Evolutionary conservation across 768 basidiomycete species (phyloP), one percentile per base, ranked within the genome.

Genomic region (Mycena vulgaris): DNA sequence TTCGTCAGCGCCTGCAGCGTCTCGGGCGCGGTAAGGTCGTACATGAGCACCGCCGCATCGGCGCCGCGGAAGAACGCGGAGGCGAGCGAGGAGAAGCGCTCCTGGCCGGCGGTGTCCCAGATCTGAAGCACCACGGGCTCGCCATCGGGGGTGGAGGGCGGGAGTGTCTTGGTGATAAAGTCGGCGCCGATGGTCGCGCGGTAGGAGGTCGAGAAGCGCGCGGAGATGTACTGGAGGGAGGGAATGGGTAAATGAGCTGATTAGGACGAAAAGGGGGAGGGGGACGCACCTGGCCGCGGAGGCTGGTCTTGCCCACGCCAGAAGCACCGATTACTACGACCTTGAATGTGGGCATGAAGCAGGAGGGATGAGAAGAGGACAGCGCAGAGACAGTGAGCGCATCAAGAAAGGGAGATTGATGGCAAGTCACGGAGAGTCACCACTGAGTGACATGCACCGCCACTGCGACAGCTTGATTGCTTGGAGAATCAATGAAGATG

Each of bases 131-230:
- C 25, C 2, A 95, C 86, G 1, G 83, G 79, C 73, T 93, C 87
- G 3, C 35, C 53, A 8, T 83, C 87, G 47, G 86, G 83, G 25
- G 56, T 16, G 8, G 28, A 13, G 75, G 93, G 89, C 0, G 90
- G 88, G 14, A 95, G 75, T 0, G 88, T 89, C 78, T 95, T 95
- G 0, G 90, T 87, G 57, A 95, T 93, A 66, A 96, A 96, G 80
- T 96, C 95, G n/a, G 92, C 90, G 23, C 95, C 95, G 47, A 97
- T 95, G 3, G 95, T 96, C 1, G 95, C 92, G 55, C 93, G 85
- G 79, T 96, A 96, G 13, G 90, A 89, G 3, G 87, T 88, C 5
- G 92, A 90, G 79, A 95, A 96, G 16, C 87, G 88, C 30, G 90
- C 89, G 13, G 92, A 90, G 73, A 95, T 90, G 77, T 93, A 96